phyloP scores from a whole-genome alignment of 1,284 basidiomycete species.

The Neonothopanus nambi region DNA sequence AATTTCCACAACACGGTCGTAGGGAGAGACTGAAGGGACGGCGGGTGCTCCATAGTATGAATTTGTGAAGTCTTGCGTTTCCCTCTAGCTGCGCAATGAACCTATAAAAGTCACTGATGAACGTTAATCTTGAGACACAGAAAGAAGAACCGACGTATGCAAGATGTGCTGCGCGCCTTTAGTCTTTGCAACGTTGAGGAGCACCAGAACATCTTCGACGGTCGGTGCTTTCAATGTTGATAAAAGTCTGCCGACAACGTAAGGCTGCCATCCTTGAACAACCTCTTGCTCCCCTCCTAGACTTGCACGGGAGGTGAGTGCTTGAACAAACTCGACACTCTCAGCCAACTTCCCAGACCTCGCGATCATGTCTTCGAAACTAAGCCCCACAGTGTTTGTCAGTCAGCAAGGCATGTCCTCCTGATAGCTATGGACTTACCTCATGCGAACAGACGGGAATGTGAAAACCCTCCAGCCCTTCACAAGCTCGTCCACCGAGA shows the following conservation, averaged over 20 bases:
- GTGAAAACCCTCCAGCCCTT: no score
- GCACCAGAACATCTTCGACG: not conserved
- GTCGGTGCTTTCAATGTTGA: not conserved
- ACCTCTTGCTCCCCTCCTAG: not conserved
- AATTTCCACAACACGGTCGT: not conserved
- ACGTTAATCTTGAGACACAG: not conserved
- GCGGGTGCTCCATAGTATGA: not conserved
- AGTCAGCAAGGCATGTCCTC: no score
- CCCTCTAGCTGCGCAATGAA: not conserved
- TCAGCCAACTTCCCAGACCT: no score
- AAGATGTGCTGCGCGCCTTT: no score
- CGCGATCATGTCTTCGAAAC: no score
- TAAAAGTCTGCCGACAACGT: not conserved
- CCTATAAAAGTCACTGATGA: not conserved
- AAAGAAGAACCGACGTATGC: not conserved
- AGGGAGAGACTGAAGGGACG: no score
- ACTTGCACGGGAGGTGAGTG: not conserved
- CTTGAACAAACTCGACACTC: no score
- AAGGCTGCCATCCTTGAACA: not conserved
- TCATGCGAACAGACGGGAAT: no score
- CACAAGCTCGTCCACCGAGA: no score
- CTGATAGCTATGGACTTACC: no score
- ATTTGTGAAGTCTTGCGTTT: not conserved
- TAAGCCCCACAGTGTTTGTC: no score
- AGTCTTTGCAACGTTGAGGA: not conserved